These are phyloP conservation scores for Brassica nigra DNA, from an alignment of 345 rosid species.

Conservation along the genomic window DNA sequence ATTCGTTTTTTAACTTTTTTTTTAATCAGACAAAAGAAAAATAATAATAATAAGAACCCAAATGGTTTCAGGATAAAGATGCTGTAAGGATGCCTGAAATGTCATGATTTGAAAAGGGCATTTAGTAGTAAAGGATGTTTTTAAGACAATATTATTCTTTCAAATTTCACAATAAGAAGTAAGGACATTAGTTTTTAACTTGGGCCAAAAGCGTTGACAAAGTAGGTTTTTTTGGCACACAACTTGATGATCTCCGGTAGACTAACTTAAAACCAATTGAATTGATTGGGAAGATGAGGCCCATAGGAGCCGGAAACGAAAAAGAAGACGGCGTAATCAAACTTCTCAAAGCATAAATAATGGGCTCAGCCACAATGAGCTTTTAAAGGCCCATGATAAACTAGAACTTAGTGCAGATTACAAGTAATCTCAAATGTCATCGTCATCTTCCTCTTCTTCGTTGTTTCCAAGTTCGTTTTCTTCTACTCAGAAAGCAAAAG, in stretches of 20 bases:
- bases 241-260: neutral
- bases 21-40: too few species aligned
- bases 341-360: neutral
- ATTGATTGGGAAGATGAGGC: neutral
- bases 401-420: slow-evolving; percentile 8
- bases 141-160: too few species aligned
- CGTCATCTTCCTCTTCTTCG: neutral
- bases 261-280: neutral
- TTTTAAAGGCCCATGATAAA: neutral
- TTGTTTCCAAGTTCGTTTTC: neutral
- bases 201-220: too few species aligned
- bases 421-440: slow-evolving; percentile 15
- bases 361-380: slow-evolving; percentile 3
- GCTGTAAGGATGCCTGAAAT: too few species aligned
- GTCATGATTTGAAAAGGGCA: too few species aligned
- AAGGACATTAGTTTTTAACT: too few species aligned
- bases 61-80: too few species aligned
- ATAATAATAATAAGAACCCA: too few species aligned
- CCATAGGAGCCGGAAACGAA: neutral
- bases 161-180: too few species aligned
- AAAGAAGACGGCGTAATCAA: neutral
- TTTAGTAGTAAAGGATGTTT: too few species aligned
- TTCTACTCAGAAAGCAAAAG: slow-evolving; percentile 9
- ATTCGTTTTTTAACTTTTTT: too few species aligned
- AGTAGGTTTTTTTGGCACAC: neutral